Base-by-base conservation (phyloP, 139 green algal genomes). In the Nannochloris sp. region DNA sequence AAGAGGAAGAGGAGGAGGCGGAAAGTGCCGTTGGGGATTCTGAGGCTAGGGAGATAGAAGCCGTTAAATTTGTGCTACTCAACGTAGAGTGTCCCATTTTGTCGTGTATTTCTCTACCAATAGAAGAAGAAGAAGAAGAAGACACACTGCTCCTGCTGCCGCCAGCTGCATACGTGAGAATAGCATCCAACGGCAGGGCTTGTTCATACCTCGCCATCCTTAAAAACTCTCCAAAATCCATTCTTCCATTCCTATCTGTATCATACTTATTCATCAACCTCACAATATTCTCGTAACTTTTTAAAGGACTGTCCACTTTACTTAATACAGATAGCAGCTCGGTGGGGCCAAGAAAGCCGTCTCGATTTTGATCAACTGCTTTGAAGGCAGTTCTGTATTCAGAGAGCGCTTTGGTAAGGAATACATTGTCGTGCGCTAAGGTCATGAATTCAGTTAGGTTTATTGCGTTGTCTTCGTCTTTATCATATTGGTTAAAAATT, bases 331-430 rank as follows among this genome's bases (percentile, higher is more conserved):
- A 34, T 64, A 19, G 68, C 45, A 80, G 30, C 63, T 87, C 75
- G 1, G 54, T 61, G 4, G 68, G 67, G 1, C 35, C 48, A 46
- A 89, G 60, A 8, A 33, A 67, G 42, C 80, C 80, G 23, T 79
- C 77, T 47, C 71, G 67, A 13, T 64, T 66, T 0, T 29, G 61
- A 59, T 87, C 83, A 3, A 79, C 66, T 9, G 75, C 78, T 46
- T 72, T 71, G 62, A 92, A 95, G 3, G 80, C 81, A 0, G 35
- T 35, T 64, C 80, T 66, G 62, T 93, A 93, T 64, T 95, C 84
- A n/a, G 58, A 35, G 8, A 95, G 67, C 51, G 80, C 81, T 23
- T 83, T 83, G 33, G 85, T 74, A 56, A 94, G 65, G 61, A 95
- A 72, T 37, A 89, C 34, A 30, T 81, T 76, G 38, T 78, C 73